A percentile compares a stretch with the other conserved stretches of the same genome.
These are phyloP conservation scores for Saturnispora sanitii DNA, from an alignment of 805 yeast genomes.

Conservation along the genomic window DNA sequence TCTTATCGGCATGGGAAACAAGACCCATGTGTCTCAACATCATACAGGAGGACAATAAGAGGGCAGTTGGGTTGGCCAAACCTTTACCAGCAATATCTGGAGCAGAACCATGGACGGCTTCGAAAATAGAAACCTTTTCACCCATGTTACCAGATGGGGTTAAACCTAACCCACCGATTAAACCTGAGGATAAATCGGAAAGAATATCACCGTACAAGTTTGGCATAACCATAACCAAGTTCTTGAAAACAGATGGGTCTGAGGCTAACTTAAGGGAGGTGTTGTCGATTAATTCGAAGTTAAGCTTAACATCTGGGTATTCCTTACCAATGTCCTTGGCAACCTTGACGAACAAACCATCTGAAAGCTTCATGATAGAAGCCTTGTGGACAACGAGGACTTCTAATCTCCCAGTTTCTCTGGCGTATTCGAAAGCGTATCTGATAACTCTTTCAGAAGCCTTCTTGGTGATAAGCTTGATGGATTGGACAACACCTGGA, in stretches of 20 bases:
- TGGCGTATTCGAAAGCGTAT: conserved; percentile 96
- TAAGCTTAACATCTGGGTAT: conserved; percentile 81
- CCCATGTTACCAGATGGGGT: conserved; percentile 99
- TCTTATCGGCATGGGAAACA: conserved; percentile 67
- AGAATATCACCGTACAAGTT: conserved; percentile 98
- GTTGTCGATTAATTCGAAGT: conserved; percentile 88
- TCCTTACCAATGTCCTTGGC: conserved; percentile 85
- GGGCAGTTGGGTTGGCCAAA: conserved; percentile 97
- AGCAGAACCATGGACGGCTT: conserved; percentile 99
- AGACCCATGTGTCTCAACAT: conserved; percentile 98
- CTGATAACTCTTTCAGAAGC: conserved; percentile 95
- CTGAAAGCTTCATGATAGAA: conserved; percentile 95
- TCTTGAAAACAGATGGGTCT: conserved; percentile 79
- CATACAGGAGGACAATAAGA: conserved; percentile 92
- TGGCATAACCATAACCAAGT: conserved; percentile 93
- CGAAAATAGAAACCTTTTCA: conserved; percentile 93
- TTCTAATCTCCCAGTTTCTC: conserved; percentile 76
- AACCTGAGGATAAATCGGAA: conserved; percentile 95
- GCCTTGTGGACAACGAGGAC: conserved; percentile 96
- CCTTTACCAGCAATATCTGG: conserved; percentile 99
- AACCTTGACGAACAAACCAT: conserved; percentile 89
- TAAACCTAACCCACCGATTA: conserved; percentile 97
- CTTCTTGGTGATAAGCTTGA: conserved; percentile 90
- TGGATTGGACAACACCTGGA: conserved; percentile 97
- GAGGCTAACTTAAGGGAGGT: conserved; percentile 84